These are phyloP conservation scores for Oenanthe javanica DNA, from an alignment of 140 eudicot species.

Conservation along the genomic window DNA sequence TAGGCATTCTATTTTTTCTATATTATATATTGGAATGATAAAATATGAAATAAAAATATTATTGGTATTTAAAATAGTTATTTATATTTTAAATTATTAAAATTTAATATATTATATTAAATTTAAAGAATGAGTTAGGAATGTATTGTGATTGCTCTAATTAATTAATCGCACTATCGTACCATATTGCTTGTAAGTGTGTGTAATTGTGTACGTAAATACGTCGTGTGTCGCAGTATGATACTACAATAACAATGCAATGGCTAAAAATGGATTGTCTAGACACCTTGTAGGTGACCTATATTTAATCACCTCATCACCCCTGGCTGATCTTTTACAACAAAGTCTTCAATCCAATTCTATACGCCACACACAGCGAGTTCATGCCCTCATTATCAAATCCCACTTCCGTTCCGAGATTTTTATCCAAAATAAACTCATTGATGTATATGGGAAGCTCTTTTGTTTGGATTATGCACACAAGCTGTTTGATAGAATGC, in stretches of 20 bases:
- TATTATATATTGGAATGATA: too few relatives aligned
- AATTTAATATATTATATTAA: too few relatives aligned
- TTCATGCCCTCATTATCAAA: conserved; percentile 63
- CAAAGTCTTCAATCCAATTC: conserved; percentile 51
- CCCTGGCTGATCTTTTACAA: conserved; percentile 52
- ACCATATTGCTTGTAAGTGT: too few relatives aligned
- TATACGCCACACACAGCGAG: conserved; percentile 25
- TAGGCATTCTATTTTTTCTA: too few relatives aligned
- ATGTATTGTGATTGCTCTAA: too few relatives aligned
- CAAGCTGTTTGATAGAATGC: conserved; percentile 69
- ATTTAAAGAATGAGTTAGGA: too few relatives aligned
- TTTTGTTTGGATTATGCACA: conserved; percentile 41
- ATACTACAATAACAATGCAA: conserved; percentile 24
- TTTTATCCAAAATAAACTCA: conserved; percentile 71
- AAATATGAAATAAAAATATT: too few relatives aligned
- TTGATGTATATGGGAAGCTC: conserved; percentile 64
- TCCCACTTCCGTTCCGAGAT: conserved; percentile 55
- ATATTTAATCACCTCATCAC: conserved; percentile 50
- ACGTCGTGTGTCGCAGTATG: too few relatives aligned
- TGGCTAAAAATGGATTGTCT: conserved; percentile 37
- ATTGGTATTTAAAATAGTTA: too few relatives aligned
- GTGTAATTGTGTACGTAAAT: too few relatives aligned
- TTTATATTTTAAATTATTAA: too few relatives aligned
- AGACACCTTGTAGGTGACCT: conserved; percentile 19
- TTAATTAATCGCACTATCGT: too few relatives aligned